Conservation (phyloP, 495 filamentous ascomycete genomes). For the Geopyxis carbonaria region DNA sequence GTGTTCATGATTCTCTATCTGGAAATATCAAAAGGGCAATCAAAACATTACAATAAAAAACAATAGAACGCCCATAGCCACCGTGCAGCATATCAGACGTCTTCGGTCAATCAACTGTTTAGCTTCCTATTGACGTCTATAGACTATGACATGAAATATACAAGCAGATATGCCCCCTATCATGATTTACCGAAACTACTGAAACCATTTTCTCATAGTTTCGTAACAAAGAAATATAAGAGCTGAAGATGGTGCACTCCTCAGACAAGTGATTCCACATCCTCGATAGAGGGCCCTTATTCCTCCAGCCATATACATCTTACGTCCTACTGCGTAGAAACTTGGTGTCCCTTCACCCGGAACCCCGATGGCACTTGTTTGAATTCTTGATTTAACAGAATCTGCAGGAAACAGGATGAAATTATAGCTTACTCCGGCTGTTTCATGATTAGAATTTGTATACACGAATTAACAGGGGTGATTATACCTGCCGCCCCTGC, state of each 20-base stretch:
- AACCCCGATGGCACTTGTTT: conserved; percentile 56
- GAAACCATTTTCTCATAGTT: conserved; percentile 50
- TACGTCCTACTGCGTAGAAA: conserved; percentile 51
- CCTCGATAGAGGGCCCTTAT: conserved; percentile 76
- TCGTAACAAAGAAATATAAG: conserved; percentile 94
- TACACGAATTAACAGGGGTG: background rate
- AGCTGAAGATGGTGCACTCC: conserved; percentile 83
- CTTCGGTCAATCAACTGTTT: no score
- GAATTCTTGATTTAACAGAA: conserved; percentile 91
- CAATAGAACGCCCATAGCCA: no score
- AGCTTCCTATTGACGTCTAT: no score
- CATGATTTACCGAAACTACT: conserved; percentile 4
- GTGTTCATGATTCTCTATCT: no score
- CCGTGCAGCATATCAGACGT: no score
- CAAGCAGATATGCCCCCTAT: no score
- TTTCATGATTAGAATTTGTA: conserved; percentile 2
- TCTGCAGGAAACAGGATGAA: conserved; percentile 94
- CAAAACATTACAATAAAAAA: no score
- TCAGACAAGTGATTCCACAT: conserved; percentile 78
- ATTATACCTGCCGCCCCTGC: conserved; percentile 20
- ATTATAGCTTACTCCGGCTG: conserved; percentile 76
- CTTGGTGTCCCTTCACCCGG: conserved; percentile 32
- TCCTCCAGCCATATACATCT: conserved; percentile 66
- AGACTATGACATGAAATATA: no score
- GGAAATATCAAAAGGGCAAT: no score